A percentile compares a stretch with the other conserved stretches of the same genome.
These are phyloP conservation scores for Colletotrichum phormii DNA, from an alignment of 2,329 filamentous ascomycete genomes.

Conservation along the genomic window DNA sequence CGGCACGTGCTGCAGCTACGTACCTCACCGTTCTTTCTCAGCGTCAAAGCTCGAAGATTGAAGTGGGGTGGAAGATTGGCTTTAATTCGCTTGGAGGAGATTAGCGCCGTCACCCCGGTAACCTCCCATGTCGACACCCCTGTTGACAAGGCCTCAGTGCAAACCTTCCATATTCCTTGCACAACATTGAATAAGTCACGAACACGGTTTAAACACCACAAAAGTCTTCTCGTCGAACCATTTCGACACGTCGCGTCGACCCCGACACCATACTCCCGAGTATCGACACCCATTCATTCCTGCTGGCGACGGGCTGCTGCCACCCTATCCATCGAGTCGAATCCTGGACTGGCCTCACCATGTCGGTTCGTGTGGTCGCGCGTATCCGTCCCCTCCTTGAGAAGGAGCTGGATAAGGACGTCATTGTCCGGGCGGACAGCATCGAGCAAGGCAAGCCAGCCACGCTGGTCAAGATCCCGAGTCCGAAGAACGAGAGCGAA, in stretches of 20 bases:
- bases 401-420: slow-evolving; percentile 86
- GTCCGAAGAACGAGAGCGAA: slow-evolving; percentile 90
- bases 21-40: too few relatives aligned
- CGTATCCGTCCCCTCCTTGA: slow-evolving; percentile 89
- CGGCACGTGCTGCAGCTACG: neutral
- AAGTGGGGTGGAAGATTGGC: neutral
- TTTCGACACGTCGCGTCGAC: slow-evolving; percentile 16
- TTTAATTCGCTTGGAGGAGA: neutral
- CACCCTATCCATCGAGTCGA: slow-evolving; percentile 2
- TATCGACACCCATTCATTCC: neutral
- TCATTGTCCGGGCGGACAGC: slow-evolving; percentile 79
- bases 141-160: slow-evolving; percentile 25
- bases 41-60: neutral
- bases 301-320: neutral
- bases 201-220: neutral
- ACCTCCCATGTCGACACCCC: slow-evolving; percentile 16
- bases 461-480: slow-evolving; percentile 87
- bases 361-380: slow-evolving; percentile 87
- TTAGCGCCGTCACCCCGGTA: slow-evolving; percentile 18
- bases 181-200: slow-evolving; percentile 27
- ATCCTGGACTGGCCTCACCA: slow-evolving; percentile 43
- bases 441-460: slow-evolving; percentile 70
- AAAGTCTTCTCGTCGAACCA: slow-evolving; percentile 23
- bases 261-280: neutral
- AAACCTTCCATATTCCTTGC: slow-evolving; percentile 15